Evolutionary conservation across 352 stramenopile genomes (phyloP), one percentile per base, ranked within the genome.

Genomic region (Pythium phragmiticola): DNA sequence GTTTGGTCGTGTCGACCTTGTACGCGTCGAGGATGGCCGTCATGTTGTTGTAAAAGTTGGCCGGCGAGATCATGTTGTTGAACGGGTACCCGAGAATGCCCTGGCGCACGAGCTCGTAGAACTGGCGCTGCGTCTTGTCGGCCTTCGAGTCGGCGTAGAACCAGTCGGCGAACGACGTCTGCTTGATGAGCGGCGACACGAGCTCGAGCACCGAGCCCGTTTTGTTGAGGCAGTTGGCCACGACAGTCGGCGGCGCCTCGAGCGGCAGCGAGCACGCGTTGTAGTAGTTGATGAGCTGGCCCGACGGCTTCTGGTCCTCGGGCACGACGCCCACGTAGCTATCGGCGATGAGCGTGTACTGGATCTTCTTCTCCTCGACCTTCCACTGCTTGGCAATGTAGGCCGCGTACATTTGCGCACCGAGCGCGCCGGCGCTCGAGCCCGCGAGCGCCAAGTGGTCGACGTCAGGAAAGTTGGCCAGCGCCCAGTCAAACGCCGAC

Each of bases 241-340:
- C 69, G 23, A 88, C 56, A 12, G 74, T 54, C 17, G 68, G 11
- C 8, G 78, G 63, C 17, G 78, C 65, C 46, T 76, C 78, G 12
- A 87, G 69, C 52, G 82, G 75, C 17, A 87, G 52, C 16, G 78
- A 68, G 48, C 81, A 90, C 11, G 77, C 61, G 41, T 74, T 72
- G 58, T 82, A 88, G 77, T 87, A 88, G 48, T 78, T 77, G 54
- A 90, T 71, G 33, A 88, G 57, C 46, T 78, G 65, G 13, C 75
- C 74, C 28, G 70, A 77, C 26, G 72, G 69, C 50, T 84, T 78
- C 26, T 76, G 26, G 21, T 26, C 65, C 12, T 73, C 69, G 4
- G 78, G 81, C 23, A 90, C 47, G 23, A 88, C 81, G 23, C 81
- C 81, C 2, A 88, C 76, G 61, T 90, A 90, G 60, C 71, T 83